Evolutionary conservation across 345 rosid genomes (phyloP).

Genomic region (Gossypium longicalyx): DNA sequence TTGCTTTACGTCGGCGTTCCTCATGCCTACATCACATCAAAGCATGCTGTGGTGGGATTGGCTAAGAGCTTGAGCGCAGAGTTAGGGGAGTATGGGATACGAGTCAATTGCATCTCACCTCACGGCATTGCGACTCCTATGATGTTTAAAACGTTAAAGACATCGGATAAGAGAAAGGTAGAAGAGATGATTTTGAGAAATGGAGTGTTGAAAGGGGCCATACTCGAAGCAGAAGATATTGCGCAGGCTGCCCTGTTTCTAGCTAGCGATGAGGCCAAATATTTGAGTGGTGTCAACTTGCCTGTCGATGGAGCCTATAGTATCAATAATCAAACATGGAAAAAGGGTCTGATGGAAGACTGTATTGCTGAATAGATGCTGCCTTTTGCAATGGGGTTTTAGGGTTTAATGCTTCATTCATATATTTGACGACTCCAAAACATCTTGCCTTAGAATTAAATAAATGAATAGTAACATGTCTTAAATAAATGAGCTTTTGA

Average conservation of each 20-base stretch:
- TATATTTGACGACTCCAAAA: too few species aligned
- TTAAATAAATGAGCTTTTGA: too few species aligned
- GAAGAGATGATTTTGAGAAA: conserved; percentile 8
- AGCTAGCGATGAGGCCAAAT: conserved; percentile 47
- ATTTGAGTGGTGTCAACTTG: conserved; percentile 46
- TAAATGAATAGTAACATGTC: too few species aligned
- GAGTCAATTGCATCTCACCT: conserved; percentile 11
- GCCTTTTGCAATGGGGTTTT: not conserved
- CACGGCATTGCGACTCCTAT: not conserved
- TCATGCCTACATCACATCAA: conserved; percentile 9
- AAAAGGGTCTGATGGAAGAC: not conserved
- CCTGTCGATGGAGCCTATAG: conserved; percentile 45
- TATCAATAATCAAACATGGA: conserved; percentile 31
- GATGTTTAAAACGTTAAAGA: not conserved
- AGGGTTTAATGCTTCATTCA: too few species aligned
- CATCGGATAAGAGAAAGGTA: not conserved
- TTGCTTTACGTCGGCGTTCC: not conserved
- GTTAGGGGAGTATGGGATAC: not conserved
- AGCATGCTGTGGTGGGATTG: not conserved
- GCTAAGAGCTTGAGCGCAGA: not conserved
- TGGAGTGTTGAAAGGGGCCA: conserved; percentile 41
- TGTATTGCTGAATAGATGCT: not conserved
- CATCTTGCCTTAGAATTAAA: too few species aligned
- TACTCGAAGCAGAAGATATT: conserved; percentile 38
- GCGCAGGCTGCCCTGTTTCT: conserved; percentile 48